Evolutionary conservation across 495 filamentous ascomycete species (phyloP).

Genomic region (Podospora sp.): DNA sequence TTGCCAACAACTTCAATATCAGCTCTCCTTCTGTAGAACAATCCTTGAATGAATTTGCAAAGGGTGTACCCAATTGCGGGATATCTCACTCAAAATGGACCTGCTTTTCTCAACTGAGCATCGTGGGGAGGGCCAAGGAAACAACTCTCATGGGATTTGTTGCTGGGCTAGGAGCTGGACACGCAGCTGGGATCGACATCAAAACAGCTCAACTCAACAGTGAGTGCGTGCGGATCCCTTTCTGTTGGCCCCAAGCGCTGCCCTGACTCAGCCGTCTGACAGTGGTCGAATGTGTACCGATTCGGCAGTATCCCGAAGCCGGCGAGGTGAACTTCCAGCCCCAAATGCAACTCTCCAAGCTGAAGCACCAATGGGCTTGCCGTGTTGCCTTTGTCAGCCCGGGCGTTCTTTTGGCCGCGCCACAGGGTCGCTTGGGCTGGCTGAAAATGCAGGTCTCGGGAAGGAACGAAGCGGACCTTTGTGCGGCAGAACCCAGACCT

Average conservation of each 20-base stretch:
- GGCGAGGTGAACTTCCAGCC: background rate
- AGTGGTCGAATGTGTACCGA: background rate
- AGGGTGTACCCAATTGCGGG: too few relatives aligned
- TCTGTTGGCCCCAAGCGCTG: background rate
- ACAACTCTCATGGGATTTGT: too few relatives aligned
- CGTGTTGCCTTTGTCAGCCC: background rate
- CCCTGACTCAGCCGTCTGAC: background rate
- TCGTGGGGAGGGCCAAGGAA: too few relatives aligned
- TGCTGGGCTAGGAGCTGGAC: too few relatives aligned
- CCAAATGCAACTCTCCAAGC: background rate
- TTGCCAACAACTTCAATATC: too few relatives aligned
- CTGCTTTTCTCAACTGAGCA: too few relatives aligned
- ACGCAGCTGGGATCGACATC: too few relatives aligned
- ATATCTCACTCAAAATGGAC: too few relatives aligned
- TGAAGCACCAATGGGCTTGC: background rate
- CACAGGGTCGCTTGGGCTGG: background rate
- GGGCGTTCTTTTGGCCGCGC: conserved; percentile 9
- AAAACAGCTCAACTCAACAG: background rate
- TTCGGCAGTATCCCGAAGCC: background rate
- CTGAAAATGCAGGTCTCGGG: background rate
- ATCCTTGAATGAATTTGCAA: too few relatives aligned
- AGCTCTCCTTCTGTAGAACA: too few relatives aligned
- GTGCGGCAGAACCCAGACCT: too few relatives aligned
- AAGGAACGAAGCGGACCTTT: background rate
- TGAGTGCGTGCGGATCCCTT: background rate